Base-by-base conservation (phyloP, 2,329 filamentous ascomycete genomes). In the Botryotinia convoluta region DNA sequence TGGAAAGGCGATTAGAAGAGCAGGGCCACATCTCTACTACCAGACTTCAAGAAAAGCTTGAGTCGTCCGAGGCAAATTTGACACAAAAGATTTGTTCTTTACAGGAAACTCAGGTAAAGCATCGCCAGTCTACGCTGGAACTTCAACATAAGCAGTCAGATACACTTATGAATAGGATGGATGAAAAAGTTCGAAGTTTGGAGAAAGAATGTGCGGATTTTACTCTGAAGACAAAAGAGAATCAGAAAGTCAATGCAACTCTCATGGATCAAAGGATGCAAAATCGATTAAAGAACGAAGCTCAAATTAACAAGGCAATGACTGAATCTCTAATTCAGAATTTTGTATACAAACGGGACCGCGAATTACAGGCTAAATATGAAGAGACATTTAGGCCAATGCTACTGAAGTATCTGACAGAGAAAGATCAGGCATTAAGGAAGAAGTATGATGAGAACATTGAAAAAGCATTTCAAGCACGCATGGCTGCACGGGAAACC, bases 311-410 rank as follows among this genome's bases (percentile, higher is more conserved):
- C 18, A 72, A 72, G 26, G 14, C 51, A 37, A 44, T 18, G 12
- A 45, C 39, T 1, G 54, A 72, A 29, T 61, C 32, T 63, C 12
- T 63, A 2, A 63, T 71, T 54, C 29, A 29, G 22, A 32, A 68
- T 5, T 72, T 68, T 68, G 29, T 18, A 20, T 61, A 26, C 45
- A 37, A 72, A 18, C 37, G 70, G 16, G 70, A 72, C 26, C 37
- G 29, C 18, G 70, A 72, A 35, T 51, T 72, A 18, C 8, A 65
- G 29, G 35, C 37, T 35, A 72, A 72, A 35, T 72, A 72, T 45
- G 70, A 72, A 59, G 70, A 68, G 22, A 35, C n/a, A 48, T 72
- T 72, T 22, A 72, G 44, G n/a, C 70, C 70, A 9, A 22, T 72
- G 48, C 32, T 72, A 16, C 18, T 44, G 3, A 68, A 60, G 10